These are phyloP conservation scores for Cardamine occulta DNA, from an alignment of 345 rosid species.

Conservation along the genomic window DNA sequence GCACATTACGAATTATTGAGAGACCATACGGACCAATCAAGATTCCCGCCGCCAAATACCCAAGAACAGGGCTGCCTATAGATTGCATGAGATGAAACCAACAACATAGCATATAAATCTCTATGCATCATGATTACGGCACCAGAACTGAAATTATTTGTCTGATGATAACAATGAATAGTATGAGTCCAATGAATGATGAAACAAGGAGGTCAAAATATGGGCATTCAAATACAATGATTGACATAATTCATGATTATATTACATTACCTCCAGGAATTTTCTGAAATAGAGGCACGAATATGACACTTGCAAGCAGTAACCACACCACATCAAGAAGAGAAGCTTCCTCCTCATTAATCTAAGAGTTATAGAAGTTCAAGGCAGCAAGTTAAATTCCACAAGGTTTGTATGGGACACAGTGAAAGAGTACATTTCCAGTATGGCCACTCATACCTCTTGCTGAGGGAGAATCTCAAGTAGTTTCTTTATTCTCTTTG, in stretches of 20 bases:
- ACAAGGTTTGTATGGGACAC: slow-evolving; percentile 6
- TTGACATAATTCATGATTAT: slow-evolving; percentile 4
- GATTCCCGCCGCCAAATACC: slow-evolving; percentile 98
- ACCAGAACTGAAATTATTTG: slow-evolving; percentile 18
- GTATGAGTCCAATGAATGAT: slow-evolving; percentile 2
- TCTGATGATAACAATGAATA: slow-evolving; percentile 25
- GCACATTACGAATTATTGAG: slow-evolving; percentile 96
- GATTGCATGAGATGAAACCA: slow-evolving; percentile 48
- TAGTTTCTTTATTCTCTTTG: slow-evolving; percentile 68
- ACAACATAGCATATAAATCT: slow-evolving; percentile 31
- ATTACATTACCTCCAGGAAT: slow-evolving; percentile 86
- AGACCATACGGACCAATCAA: slow-evolving; percentile 98
- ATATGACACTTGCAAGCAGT: slow-evolving; percentile 95
- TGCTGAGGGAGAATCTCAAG: slow-evolving; percentile 86
- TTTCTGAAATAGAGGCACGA: slow-evolving; percentile 97
- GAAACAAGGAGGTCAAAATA: background rate
- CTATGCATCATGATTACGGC: slow-evolving; percentile 24
- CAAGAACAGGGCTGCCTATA: slow-evolving; percentile 98
- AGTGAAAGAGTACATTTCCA: background rate
- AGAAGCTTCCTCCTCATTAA: slow-evolving; percentile 98
- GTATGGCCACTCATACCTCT: slow-evolving; percentile 57
- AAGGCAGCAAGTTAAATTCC: slow-evolving; percentile 15
- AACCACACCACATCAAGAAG: slow-evolving; percentile 86
- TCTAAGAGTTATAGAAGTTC: slow-evolving; percentile 46
- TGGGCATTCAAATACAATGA: background rate